phyloP scores from a whole-genome alignment of 2,329 filamentous ascomycete genomes.

The Chaetomium globosum region DNA sequence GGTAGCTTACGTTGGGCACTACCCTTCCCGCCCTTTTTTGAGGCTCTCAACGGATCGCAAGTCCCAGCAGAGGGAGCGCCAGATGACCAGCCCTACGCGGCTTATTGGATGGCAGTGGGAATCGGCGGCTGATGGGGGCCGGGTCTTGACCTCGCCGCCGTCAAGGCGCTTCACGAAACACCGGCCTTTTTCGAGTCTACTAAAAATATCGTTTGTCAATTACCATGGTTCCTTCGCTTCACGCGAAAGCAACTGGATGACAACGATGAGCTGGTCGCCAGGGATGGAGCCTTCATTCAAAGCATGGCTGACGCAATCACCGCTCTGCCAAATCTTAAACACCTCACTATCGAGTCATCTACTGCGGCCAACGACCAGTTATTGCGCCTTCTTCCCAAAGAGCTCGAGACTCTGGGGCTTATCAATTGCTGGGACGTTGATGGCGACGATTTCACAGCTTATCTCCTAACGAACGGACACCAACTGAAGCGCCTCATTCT shows the following conservation, averaged over 20 bases:
- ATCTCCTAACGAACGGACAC: constrained; percentile 67
- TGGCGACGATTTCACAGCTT: constrained; percentile 66
- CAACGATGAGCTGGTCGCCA: constrained; percentile 48
- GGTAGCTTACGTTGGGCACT: constrained; percentile 69
- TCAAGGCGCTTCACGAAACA: constrained; percentile 57
- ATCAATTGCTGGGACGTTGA: constrained; percentile 77
- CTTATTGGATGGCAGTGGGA: constrained; percentile 62
- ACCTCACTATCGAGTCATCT: constrained; percentile 74
- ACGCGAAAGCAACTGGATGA: constrained; percentile 47
- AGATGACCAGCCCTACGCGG: constrained; percentile 3
- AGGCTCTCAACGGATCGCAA: constrained; percentile 57
- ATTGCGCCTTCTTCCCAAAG: constrained; percentile 67
- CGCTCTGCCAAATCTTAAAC: constrained; percentile 64
- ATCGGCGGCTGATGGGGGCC: constrained; percentile 55
- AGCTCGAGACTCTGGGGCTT: constrained; percentile 69
- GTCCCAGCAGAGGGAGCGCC: constrained; percentile 47
- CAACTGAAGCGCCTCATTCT: constrained; percentile 69
- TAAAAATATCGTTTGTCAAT: constrained; percentile 63
- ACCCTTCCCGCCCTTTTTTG: constrained; percentile 66
- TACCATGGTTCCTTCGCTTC: constrained; percentile 60
- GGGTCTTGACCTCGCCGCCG: constrained; percentile 51
- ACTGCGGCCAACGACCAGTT: constrained; percentile 69
- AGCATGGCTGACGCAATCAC: constrained; percentile 52
- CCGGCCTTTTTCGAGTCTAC: constrained; percentile 62
- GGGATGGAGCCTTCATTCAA: constrained; percentile 40